Evolutionary conservation across 2,329 filamentous ascomycete species (phyloP), one percentile per base, ranked within the genome.

Genomic region (Thelonectria rubi): DNA sequence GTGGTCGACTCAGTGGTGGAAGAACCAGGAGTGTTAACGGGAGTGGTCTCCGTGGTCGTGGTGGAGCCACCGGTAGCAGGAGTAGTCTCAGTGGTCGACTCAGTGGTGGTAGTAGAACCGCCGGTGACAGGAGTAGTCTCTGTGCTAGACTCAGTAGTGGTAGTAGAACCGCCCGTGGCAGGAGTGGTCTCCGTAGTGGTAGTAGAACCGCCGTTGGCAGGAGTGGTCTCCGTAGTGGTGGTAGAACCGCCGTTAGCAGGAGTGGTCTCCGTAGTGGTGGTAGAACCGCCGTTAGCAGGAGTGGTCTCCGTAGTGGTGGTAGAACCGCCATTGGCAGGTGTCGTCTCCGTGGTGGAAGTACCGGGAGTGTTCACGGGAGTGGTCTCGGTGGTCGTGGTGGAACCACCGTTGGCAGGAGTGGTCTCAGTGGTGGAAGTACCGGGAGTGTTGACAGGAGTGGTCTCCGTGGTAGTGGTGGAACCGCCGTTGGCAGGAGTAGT

Each of bases 111-210:
- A 40, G 55, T 18, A n/a, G 40, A n/a, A n/a, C n/a, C 7, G 5
- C 10, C 54, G 34, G 58, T 34, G 24, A 32, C 60, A 20, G 58
- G n/a, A 11, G 52, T 62, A n/a, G 59, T 63, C 14, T 20, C 56
- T 14, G 63, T 54, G 12, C 43, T 30, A 14, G 54, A 21, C 40
- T 42, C 40, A n/a, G 62, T 63, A 39, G 40, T 48, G 20, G 58
- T 43, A 14, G 37, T 46, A 11, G 40, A 15, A 7, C 18, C 18
- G 18, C 26, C 51, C 20, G 46, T 50, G 11, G 10, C n/a, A 42
- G 40, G 15, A 30, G 69, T 58, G 17, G 58, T 32, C 40, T 42
- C 40, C 15, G 62, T 63, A 39, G 40, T 48, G 20, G 58, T 43
- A 12, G 37, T 51, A 11, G 40, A 15, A 11, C 21, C 30, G 30